phyloP scores from a whole-genome alignment of 225 moss, liverwort and hornwort genomes.

The Neckera pumila region DNA sequence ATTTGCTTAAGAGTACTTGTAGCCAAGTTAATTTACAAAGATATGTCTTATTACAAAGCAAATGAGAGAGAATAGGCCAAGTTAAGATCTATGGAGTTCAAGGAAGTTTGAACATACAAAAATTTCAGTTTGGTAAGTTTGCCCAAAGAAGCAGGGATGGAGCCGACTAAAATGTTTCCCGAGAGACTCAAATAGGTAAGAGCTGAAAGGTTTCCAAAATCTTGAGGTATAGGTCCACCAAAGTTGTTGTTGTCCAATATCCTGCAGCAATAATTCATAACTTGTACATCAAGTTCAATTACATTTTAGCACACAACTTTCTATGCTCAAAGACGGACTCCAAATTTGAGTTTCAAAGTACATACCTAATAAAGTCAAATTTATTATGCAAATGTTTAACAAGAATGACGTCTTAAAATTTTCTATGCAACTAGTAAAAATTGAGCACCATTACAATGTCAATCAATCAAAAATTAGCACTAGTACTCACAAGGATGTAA shows the following conservation, averaged over 20 bases:
- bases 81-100: not conserved
- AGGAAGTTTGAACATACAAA: not conserved
- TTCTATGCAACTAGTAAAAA: no score
- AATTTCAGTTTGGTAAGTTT: not conserved
- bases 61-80: not conserved
- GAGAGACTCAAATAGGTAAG: not conserved
- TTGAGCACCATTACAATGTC: no score
- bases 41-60: not conserved
- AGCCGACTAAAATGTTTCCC: fast-evolving
- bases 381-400: no score
- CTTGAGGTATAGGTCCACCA: not conserved
- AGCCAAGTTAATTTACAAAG: not conserved
- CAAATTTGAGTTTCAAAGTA: not conserved
- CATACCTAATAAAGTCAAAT: fast-evolving
- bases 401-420: no score
- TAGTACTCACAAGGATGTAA: not conserved
- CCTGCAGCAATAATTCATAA: not conserved
- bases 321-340: not conserved
- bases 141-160: not conserved
- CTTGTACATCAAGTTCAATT: not conserved
- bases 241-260: not conserved
- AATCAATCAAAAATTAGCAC: not conserved
- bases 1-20: no score
- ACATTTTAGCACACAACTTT: not conserved
- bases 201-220: not conserved